A percentile compares a stretch with the other conserved stretches of the same genome.
These are phyloP conservation scores for Amanita exitialis DNA, from an alignment of 768 basidiomycete species.

Conservation along the genomic window DNA sequence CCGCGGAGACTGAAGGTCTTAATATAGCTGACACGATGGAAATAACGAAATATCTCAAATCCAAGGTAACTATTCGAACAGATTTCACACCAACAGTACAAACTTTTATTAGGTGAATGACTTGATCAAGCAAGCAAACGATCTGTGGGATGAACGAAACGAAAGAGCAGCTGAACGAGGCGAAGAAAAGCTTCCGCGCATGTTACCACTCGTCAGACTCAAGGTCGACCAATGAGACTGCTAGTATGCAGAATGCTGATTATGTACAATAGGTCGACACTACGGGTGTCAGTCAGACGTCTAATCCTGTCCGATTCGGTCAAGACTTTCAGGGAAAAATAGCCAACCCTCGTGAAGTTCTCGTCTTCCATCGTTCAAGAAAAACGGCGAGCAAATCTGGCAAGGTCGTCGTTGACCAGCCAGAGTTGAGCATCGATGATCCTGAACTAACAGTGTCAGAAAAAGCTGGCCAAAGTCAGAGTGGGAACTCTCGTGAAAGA, in stretches of 20 bases:
- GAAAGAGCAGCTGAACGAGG: conserved; percentile 47
- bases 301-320: conserved; percentile 94
- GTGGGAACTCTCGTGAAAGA: conserved; percentile 88
- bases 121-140: conserved; percentile 71
- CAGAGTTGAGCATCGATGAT: conserved; percentile 76
- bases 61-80: conserved; percentile 33
- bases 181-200: conserved; percentile 49
- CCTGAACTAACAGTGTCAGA: conserved; percentile 55
- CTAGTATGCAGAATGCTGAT: neutral
- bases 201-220: conserved; percentile 83
- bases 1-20: conserved; percentile 66
- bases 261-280: conserved; percentile 63
- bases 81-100: neutral
- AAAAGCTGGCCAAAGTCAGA: conserved; percentile 68
- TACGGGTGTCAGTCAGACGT: conserved; percentile 82
- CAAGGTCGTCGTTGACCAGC: conserved; percentile 66
- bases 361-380: conserved; percentile 84
- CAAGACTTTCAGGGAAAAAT: conserved; percentile 87
- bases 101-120: conserved; percentile 48
- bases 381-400: conserved; percentile 36
- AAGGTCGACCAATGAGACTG: conserved; percentile 38
- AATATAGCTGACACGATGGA: conserved; percentile 75
- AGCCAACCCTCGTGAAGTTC: conserved; percentile 90
- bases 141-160: conserved; percentile 71
- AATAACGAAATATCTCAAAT: conserved; percentile 72